These are phyloP conservation scores for Sherardia arvensis DNA, from an alignment of 257 asterid species.

Conservation along the genomic window DNA sequence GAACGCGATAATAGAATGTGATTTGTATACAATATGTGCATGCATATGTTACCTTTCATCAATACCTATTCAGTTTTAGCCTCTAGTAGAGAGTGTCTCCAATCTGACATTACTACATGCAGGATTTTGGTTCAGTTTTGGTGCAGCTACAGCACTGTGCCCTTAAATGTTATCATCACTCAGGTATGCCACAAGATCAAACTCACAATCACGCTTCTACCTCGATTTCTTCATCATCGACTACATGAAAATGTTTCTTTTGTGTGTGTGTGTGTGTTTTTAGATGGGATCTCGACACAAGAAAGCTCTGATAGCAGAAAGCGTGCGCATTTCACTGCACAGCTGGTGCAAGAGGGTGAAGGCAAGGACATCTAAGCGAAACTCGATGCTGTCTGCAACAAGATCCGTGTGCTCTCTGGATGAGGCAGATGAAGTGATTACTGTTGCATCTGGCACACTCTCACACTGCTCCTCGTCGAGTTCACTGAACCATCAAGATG, in stretches of 20 bases:
- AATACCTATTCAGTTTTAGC: too few relatives aligned
- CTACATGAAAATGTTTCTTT: neutral
- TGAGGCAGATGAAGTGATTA: conserved; percentile 61
- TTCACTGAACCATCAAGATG: conserved; percentile 30
- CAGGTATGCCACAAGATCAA: conserved; percentile 34
- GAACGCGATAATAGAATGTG: neutral
- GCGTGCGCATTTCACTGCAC: conserved; percentile 73
- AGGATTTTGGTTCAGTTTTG: conserved; percentile 83
- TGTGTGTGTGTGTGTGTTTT: neutral
- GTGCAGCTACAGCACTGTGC: conserved; percentile 87
- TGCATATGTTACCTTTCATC: neutral
- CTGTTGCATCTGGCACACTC: conserved; percentile 55
- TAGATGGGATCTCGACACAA: conserved; percentile 82
- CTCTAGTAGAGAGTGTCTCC: too few relatives aligned
- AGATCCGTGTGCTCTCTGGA: conserved; percentile 60
- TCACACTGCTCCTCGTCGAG: conserved; percentile 54
- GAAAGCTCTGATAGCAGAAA: conserved; percentile 82
- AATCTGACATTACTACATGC: conserved; percentile 13
- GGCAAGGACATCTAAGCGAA: conserved; percentile 39
- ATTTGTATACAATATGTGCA: neutral
- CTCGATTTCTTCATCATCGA: neutral
- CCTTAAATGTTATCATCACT: conserved; percentile 63
- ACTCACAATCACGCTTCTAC: neutral
- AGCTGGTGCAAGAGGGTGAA: conserved; percentile 92
- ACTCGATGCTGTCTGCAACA: conserved; percentile 49